Evolutionary conservation across 1,139 yeast species (phyloP).

Genomic region (Petasospora rhodanensis): DNA sequence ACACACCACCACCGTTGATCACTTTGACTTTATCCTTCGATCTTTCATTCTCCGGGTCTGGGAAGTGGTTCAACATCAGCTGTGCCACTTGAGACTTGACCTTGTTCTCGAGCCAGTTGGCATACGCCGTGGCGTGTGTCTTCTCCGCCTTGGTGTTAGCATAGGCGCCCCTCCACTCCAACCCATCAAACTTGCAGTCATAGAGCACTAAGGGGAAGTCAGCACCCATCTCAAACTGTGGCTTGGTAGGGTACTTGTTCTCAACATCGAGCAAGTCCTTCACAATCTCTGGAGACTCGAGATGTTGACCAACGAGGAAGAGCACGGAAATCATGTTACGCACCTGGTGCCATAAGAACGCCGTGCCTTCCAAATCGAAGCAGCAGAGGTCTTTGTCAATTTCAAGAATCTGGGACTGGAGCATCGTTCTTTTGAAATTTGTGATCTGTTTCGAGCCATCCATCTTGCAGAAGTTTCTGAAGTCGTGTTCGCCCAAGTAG

Average conservation of each 20-base stretch:
- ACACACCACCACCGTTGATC: constrained; percentile 71
- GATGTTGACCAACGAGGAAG: constrained; percentile 72
- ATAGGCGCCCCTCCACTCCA: constrained; percentile 54
- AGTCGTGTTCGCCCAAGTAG: constrained; percentile 79
- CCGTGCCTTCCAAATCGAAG: constrained; percentile 80
- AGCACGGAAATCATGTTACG: constrained; percentile 89
- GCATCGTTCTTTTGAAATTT: constrained; percentile 60
- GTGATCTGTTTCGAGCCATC: constrained; percentile 92
- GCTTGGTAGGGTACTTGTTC: constrained; percentile 56
- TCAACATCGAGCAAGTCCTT: constrained; percentile 54
- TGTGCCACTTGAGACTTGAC: constrained; percentile 31
- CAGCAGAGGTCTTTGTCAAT: constrained; percentile 44
- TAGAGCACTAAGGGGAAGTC: constrained; percentile 87
- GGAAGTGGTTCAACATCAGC: constrained; percentile 27
- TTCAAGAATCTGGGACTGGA: constrained; percentile 45
- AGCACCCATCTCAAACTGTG: constrained; percentile 84
- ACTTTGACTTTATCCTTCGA: constrained; percentile 27
- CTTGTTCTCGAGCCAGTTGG: constrained; percentile 31
- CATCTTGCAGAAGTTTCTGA: constrained; percentile 88
- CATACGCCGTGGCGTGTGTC: constrained; percentile 25
- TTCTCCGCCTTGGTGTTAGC: constrained; percentile 20
- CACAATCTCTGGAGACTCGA: constrained; percentile 60
- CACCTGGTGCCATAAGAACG: constrained; percentile 98
- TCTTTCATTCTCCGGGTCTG: constrained; percentile 18
- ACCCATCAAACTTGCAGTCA: constrained; percentile 71